Evolutionary conservation across 2,329 filamentous ascomycete genomes (phyloP), one percentile per base, ranked within the genome.

Genomic region (Microdochium bolleyi): DNA sequence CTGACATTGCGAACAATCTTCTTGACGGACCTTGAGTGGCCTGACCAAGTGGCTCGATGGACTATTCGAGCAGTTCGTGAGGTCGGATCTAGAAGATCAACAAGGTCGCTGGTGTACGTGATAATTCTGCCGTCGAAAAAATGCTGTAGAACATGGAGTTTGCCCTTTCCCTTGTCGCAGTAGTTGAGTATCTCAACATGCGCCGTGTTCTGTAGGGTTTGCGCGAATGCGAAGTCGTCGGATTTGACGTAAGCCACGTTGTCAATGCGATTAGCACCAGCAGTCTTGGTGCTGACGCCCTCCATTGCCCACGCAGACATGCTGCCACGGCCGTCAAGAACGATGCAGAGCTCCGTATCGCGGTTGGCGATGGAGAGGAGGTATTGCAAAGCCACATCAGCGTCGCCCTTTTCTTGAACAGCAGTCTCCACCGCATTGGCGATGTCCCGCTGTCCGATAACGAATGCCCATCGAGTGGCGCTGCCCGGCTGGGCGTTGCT

Each of bases 231-330:
- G 37, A 84, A 72, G 52, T 78, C 71, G 19, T 70, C 63, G 1
- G 78, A 78, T 61, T 88, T 82, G 24, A 92, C 80, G 62, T 95
- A 88, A 1, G 89, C 84, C 59, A 96, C 85, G 63, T 90, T 94
- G 73, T 94, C 95, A n/a, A 92, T 81, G 56, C 85, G 83, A 25
- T 83, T 77, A 3, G 79, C 76, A 54, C 81, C 82, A 58, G 81
- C 82, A 30, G 77, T 74, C 62, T 85, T 89, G 60, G 82, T 84
- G 34, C 87, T 86, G 21, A 95, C 80, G 62, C 92, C 92, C 66
- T 97, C 92, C 53, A 99, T 72, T 0, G 90, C 92, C 89, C 92
- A 96, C 0, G 89, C 90, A 41, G 89, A 91, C 87, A 97, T 89
- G 58, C 85, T 84, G 1, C 92, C 92, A 49, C 79, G 75, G n/a